Conservation (phyloP, 1,284 basidiomycete species). For the Apiotrichum mycotoxinovorans region DNA sequence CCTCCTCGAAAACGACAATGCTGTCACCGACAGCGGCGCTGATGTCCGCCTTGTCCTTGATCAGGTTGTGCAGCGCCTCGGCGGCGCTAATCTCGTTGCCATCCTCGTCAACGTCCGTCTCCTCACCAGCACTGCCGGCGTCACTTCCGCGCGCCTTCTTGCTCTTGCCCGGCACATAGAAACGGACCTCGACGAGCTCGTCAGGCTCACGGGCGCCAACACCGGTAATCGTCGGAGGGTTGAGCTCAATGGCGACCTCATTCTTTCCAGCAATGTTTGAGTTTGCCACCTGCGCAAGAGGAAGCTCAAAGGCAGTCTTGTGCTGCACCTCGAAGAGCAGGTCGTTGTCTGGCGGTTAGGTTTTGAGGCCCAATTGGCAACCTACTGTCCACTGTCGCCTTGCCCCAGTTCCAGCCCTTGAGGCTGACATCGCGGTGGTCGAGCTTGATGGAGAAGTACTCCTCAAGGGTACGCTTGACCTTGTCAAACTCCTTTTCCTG, state of each 20-base stretch:
- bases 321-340: conserved; percentile 86
- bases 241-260: conserved; percentile 95
- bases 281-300: conserved; percentile 83
- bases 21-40: conserved; percentile 88
- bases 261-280: conserved; percentile 96
- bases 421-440: conserved; percentile 83
- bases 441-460: conserved; percentile 77
- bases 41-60: conserved; percentile 96
- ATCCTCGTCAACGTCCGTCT: conserved; percentile 52
- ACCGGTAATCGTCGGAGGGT: conserved; percentile 53
- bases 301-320: conserved; percentile 87
- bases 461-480: conserved; percentile 69
- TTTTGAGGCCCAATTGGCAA: background rate
- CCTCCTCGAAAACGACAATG: conserved; percentile 93
- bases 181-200: conserved; percentile 93
- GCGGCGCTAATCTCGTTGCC: conserved; percentile 71
- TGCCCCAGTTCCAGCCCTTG: conserved; percentile 99
- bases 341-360: conserved; percentile 64
- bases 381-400: conserved; percentile 86
- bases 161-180: conserved; percentile 80
- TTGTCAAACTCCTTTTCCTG: conserved; percentile 73
- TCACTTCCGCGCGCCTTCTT: conserved; percentile 58
- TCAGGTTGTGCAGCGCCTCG: conserved; percentile 90
- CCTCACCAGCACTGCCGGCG: conserved; percentile 62
- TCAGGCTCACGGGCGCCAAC: conserved; percentile 57